Percentiles rank a stretch among this genome's conserved stretches.
Conservation (phyloP, 768 basidiomycete genomes). For the Gyrodon lividus region DNA sequence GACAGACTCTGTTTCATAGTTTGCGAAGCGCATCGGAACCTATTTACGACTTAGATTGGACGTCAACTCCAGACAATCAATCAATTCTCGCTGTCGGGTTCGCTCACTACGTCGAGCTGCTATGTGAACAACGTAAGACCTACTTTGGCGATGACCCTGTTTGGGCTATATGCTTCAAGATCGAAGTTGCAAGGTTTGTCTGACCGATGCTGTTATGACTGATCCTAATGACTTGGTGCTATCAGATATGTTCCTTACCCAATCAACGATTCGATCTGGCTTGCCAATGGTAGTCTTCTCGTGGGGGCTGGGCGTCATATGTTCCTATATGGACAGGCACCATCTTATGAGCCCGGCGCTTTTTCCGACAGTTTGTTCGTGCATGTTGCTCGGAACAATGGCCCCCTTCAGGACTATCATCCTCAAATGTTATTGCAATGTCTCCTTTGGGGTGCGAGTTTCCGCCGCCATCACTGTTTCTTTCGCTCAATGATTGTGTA, state of each 20-base stretch:
- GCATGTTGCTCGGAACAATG: slow-evolving; percentile 78
- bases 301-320: slow-evolving; percentile 83
- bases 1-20: background rate
- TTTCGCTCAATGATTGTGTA: slow-evolving; percentile 30
- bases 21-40: slow-evolving; percentile 41
- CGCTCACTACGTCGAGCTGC: slow-evolving; percentile 69
- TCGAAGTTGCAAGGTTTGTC: slow-evolving; percentile 71
- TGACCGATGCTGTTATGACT: background rate
- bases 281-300: slow-evolving; percentile 77
- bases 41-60: slow-evolving; percentile 90
- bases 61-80: slow-evolving; percentile 83
- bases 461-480: background rate
- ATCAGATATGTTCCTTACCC: slow-evolving; percentile 70
- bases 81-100: slow-evolving; percentile 93
- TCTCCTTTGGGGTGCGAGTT: slow-evolving; percentile 78
- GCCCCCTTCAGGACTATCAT: slow-evolving; percentile 88
- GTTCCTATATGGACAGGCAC: slow-evolving; percentile 67
- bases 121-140: slow-evolving; percentile 91
- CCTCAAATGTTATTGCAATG: slow-evolving; percentile 93
- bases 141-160: slow-evolving; percentile 83
- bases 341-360: slow-evolving; percentile 15
- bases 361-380: slow-evolving; percentile 65
- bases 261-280: slow-evolving; percentile 91
- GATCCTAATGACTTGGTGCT: background rate
- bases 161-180: slow-evolving; percentile 69